Conservation (phyloP, 257 asterid species). For the Penstemon barbatus region DNA sequence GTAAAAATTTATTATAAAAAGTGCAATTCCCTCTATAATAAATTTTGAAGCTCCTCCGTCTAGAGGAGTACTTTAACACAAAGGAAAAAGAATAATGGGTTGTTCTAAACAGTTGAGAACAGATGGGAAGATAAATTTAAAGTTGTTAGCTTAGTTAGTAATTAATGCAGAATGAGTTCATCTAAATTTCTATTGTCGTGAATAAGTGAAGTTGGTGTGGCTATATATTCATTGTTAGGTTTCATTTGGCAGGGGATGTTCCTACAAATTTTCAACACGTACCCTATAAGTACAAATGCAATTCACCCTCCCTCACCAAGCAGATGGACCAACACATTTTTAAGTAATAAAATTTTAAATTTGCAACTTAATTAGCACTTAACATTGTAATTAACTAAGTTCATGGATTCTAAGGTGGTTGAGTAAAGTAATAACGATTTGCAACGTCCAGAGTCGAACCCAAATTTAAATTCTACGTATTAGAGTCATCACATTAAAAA, state of each 20-base stretch:
- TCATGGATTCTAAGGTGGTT: no score
- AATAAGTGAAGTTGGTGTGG: slow-evolving; percentile 20
- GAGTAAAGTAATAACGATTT: no score
- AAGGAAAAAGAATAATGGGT: not conserved
- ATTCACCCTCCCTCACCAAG: slow-evolving; percentile 23
- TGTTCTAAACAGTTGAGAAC: slow-evolving; percentile 22
- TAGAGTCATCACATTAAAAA: no score
- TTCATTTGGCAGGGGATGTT: not conserved
- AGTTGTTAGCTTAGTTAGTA: not conserved
- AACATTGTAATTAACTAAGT: no score
- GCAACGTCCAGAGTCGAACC: no score
- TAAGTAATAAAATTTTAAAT: no score
- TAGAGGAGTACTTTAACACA: no score
- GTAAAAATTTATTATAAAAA: no score
- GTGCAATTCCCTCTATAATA: no score
- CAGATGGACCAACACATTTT: not conserved
- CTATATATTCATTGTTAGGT: slow-evolving; percentile 13
- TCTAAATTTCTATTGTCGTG: not conserved
- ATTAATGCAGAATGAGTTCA: slow-evolving; percentile 4
- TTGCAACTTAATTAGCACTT: no score
- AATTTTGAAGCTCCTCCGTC: no score
- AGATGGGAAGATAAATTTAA: not conserved
- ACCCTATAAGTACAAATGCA: slow-evolving; percentile 11
- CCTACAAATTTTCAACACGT: slow-evolving; percentile 13
- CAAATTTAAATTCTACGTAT: no score